These are phyloP conservation scores for Dicorynia guianensis DNA, from an alignment of 306 rosid species.

Conservation along the genomic window DNA sequence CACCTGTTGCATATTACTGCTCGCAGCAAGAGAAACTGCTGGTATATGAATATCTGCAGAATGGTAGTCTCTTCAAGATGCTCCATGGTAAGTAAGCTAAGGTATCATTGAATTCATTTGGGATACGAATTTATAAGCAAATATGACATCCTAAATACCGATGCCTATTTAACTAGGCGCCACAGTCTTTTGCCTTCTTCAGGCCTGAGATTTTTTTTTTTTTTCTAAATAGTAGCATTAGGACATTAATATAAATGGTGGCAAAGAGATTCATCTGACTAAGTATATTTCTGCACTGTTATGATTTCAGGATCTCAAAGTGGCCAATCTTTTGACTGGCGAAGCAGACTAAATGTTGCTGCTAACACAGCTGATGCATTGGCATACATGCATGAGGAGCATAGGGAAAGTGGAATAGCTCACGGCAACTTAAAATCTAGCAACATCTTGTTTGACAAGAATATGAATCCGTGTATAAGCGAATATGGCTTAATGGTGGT, in stretches of 20 bases:
- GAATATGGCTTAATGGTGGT: conserved; percentile 72
- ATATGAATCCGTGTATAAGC: conserved; percentile 65
- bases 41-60: conserved; percentile 68
- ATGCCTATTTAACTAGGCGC: not conserved
- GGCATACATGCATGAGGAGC: conserved; percentile 70
- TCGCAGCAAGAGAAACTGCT: conserved; percentile 78
- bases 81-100: conserved; percentile 60
- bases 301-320: conserved; percentile 55
- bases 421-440: conserved; percentile 79
- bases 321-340: conserved; percentile 63
- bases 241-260: conserved; percentile 1
- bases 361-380: conserved; percentile 57
- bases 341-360: conserved; percentile 68
- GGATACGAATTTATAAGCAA: not conserved
- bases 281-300: not conserved
- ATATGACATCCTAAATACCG: conserved; percentile 7
- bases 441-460: conserved; percentile 70
- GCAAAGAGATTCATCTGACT: not conserved
- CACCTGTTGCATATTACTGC: conserved; percentile 73
- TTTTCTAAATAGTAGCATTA: not conserved
- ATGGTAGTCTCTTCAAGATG: conserved; percentile 77
- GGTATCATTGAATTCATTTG: not conserved
- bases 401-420: conserved; percentile 55
- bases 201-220: not conserved
- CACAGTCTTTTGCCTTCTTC: not conserved